Evolutionary conservation across 805 yeast species (phyloP).

Genomic region (Pichia sporocuriosa): DNA sequence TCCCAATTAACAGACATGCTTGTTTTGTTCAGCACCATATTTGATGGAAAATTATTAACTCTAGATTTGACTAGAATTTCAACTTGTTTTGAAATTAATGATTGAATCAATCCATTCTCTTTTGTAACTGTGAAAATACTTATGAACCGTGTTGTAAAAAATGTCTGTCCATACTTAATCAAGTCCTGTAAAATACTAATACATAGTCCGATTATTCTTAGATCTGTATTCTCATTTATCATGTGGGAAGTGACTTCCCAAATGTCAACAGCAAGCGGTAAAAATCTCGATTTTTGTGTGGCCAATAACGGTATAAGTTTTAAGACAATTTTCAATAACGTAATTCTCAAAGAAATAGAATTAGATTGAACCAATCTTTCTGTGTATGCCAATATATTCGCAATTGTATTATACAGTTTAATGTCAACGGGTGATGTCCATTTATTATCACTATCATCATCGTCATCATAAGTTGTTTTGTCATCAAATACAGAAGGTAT

Average conservation of each 20-base stretch:
- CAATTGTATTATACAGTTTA: conserved; percentile 49
- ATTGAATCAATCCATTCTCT: conserved; percentile 8
- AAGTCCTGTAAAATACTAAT: conserved; percentile 24
- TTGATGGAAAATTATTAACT: background rate
- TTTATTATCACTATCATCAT: conserved; percentile 21
- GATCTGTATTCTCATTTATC: conserved; percentile 18
- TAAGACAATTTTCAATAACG: conserved; percentile 45
- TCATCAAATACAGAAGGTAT: conserved; percentile 9
- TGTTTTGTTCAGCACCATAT: conserved; percentile 14
- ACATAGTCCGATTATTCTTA: conserved; percentile 26
- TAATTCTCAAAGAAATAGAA: conserved; percentile 38
- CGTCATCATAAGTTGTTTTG: conserved; percentile 24
- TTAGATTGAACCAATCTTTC: conserved; percentile 59
- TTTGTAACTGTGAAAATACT: conserved; percentile 31
- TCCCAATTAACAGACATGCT: conserved; percentile 26
- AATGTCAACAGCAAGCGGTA: conserved; percentile 44
- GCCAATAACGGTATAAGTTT: conserved; percentile 47
- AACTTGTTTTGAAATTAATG: conserved; percentile 13
- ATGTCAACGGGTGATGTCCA: conserved; percentile 71
- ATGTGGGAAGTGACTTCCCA: conserved; percentile 42
- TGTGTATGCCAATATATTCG: conserved; percentile 61
- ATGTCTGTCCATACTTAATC: conserved; percentile 37
- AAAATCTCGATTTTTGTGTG: conserved; percentile 36
- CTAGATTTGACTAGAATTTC: background rate
- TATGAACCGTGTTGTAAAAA: conserved; percentile 39